These are phyloP conservation scores for Murraya koenigii DNA, from an alignment of 345 rosid genomes.

Conservation along the genomic window DNA sequence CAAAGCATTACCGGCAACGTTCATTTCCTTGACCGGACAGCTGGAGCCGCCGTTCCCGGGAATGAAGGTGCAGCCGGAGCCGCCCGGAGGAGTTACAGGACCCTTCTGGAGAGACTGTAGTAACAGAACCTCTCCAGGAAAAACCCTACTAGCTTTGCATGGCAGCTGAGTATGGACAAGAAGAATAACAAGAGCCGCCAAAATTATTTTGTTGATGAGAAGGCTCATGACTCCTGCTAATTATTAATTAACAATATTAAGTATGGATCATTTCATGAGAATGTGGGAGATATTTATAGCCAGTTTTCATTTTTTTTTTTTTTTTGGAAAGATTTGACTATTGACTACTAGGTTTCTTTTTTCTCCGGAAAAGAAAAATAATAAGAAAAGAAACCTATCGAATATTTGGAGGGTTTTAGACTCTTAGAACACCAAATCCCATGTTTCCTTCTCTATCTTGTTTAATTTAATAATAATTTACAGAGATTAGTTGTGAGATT, in stretches of 20 bases:
- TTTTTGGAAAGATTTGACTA: constrained; percentile 7
- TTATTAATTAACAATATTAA: neutral
- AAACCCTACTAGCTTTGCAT: constrained; percentile 25
- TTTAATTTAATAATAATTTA: neutral
- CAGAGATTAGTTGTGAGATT: neutral
- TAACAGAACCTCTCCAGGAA: constrained; percentile 6
- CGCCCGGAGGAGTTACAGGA: constrained; percentile 32
- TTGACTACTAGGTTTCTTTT: constrained; percentile 21
- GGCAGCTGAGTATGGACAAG: constrained; percentile 17
- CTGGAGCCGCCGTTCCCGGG: constrained; percentile 39
- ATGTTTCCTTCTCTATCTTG: neutral
- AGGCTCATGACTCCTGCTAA: constrained; percentile 19
- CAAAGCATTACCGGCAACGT: constrained; percentile 28
- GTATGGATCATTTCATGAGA: neutral
- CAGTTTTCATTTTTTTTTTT: too few species aligned
- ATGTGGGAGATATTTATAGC: constrained; percentile 11
- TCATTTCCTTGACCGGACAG: constrained; percentile 44
- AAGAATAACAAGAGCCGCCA: constrained; percentile 21
- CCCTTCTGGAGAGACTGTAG: constrained; percentile 53
- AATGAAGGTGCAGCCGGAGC: constrained; percentile 60
- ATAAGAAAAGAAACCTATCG: neutral
- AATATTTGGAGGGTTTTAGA: neutral
- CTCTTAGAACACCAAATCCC: constrained; percentile 1
- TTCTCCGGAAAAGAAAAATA: neutral
- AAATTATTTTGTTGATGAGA: constrained; percentile 9